These are phyloP conservation scores for Aspergillus panamensis DNA, from an alignment of 495 filamentous ascomycete species.

Conservation along the genomic window DNA sequence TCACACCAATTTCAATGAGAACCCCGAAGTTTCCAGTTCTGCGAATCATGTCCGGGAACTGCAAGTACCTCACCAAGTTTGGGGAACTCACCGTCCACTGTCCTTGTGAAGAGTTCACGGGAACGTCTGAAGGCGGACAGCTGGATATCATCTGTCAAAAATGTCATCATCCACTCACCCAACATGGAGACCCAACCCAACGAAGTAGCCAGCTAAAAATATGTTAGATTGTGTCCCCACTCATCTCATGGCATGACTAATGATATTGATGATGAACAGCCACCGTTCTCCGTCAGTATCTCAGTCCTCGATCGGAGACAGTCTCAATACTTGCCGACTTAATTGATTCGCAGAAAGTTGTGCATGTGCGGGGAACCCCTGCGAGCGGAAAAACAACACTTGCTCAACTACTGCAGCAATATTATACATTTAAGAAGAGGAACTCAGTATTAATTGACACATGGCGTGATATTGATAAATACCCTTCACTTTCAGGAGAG, in stretches of 20 bases:
- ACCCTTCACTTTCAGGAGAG: neutral
- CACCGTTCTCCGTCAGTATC: neutral
- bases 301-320: slow-evolving; percentile 1
- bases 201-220: neutral
- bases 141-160: slow-evolving; percentile 5
- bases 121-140: slow-evolving; percentile 4
- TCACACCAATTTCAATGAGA: slow-evolving; percentile 3
- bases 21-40: slow-evolving; percentile 6
- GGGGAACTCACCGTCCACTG: slow-evolving; percentile 1
- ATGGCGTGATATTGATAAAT: neutral
- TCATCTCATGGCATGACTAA: neutral
- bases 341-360: slow-evolving; percentile 8
- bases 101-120: slow-evolving; percentile 2
- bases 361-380: slow-evolving; percentile 14
- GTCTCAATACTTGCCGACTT: slow-evolving; percentile 6
- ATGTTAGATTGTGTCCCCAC: neutral
- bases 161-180: slow-evolving; percentile 1
- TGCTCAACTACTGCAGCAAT: slow-evolving; percentile 5
- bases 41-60: slow-evolving; percentile 6
- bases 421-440: slow-evolving; percentile 7
- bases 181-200: slow-evolving; percentile 4
- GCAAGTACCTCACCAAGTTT: slow-evolving; percentile 1
- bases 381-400: slow-evolving; percentile 15
- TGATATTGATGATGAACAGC: slow-evolving; percentile 2
- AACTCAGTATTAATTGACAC: slow-evolving; percentile 7